phyloP scores from a whole-genome alignment of 2,329 filamentous ascomycete species.

The Venturia carpophila region DNA sequence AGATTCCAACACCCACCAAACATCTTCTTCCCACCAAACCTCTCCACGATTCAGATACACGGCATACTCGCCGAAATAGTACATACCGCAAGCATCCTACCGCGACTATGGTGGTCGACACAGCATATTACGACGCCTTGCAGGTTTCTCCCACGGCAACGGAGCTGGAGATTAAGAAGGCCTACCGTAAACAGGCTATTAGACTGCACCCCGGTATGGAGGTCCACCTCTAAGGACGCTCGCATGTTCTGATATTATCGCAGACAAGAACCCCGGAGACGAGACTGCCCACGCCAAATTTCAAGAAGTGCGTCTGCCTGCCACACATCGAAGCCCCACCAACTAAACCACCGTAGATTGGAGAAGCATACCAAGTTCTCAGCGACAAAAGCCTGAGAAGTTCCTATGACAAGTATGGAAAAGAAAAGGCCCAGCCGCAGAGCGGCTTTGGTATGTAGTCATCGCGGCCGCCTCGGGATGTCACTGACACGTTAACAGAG shows the following conservation, averaged over 20 bases:
- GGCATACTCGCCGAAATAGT: background rate
- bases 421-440: conserved; percentile 83
- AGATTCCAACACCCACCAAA: background rate
- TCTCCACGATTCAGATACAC: background rate
- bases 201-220: conserved; percentile 73
- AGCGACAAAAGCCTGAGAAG: conserved; percentile 79
- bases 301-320: conserved; percentile 57
- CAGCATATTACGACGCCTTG: conserved; percentile 78
- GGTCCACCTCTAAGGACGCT: background rate
- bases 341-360: conserved; percentile 41
- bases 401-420: conserved; percentile 94
- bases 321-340: conserved; percentile 6
- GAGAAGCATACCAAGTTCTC: conserved; percentile 71
- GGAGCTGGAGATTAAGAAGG: conserved; percentile 93
- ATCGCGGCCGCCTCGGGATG: conserved; percentile 3
- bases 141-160: conserved; percentile 78
- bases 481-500: conserved; percentile 38
- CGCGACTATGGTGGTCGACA: conserved; percentile 70
- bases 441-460: conserved; percentile 67
- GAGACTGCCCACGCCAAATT: conserved; percentile 91
- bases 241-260: conserved; percentile 20
- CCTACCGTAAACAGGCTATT: conserved; percentile 86
- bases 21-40: background rate
- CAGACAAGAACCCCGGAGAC: conserved; percentile 97
- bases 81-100: background rate